Percentiles rank a stretch among this genome's conserved stretches.
These are phyloP conservation scores for Huntiella abstrusa DNA, from an alignment of 2,329 filamentous ascomycete genomes.

Conservation along the genomic window DNA sequence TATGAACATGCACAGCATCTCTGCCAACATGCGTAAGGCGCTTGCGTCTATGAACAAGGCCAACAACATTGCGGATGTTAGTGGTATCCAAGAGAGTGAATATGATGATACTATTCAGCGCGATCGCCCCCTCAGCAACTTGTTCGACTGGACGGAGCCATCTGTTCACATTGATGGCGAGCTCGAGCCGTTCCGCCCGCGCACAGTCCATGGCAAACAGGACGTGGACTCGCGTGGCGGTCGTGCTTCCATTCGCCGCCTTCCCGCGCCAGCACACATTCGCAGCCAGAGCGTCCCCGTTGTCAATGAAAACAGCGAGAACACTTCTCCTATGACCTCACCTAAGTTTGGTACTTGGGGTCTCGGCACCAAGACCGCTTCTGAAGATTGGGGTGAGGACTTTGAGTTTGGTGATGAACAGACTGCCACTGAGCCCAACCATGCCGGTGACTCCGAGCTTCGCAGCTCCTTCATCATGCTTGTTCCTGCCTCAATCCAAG, in stretches of 20 bases:
- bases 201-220: slow-evolving; percentile 61
- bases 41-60: slow-evolving; percentile 34
- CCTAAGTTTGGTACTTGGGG: slow-evolving; percentile 69
- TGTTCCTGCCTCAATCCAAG: slow-evolving; percentile 64
- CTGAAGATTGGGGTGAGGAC: slow-evolving; percentile 80
- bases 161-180: slow-evolving; percentile 41
- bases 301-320: slow-evolving; percentile 40
- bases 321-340: slow-evolving; percentile 15
- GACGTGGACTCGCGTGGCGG: slow-evolving; percentile 52
- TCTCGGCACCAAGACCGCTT: slow-evolving; percentile 56
- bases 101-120: slow-evolving; percentile 13
- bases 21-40: slow-evolving; percentile 34
- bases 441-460: slow-evolving; percentile 16
- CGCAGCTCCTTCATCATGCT: slow-evolving; percentile 32
- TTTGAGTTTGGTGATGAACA: slow-evolving; percentile 49
- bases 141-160: slow-evolving; percentile 66
- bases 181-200: slow-evolving; percentile 41
- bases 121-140: slow-evolving; percentile 43
- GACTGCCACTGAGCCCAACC: slow-evolving; percentile 21
- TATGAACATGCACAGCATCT: slow-evolving; percentile 32
- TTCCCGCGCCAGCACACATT: slow-evolving; percentile 50
- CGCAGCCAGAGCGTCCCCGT: slow-evolving; percentile 68
- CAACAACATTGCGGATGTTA: slow-evolving; percentile 12
- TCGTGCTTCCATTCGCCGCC: slow-evolving; percentile 45
- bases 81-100: too few species aligned